A percentile compares a stretch with the other conserved stretches of the same genome.
Evolutionary conservation across 306 rosid genomes (phyloP).

Genomic region (Castanea mollissima): DNA sequence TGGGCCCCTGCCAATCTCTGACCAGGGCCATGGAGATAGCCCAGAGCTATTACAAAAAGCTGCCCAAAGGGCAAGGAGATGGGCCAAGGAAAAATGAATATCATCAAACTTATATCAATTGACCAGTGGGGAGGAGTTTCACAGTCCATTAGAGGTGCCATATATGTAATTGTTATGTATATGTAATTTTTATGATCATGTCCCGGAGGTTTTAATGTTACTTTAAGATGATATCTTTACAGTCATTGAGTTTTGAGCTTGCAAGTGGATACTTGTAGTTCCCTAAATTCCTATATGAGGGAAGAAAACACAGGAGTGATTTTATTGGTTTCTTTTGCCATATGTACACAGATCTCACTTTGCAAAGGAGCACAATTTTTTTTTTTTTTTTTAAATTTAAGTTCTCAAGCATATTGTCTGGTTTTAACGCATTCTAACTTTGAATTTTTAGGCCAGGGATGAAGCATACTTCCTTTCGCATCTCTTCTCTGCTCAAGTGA

Average conservation of each 20-base stretch:
- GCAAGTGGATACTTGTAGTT: not conserved
- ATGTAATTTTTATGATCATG: not conserved
- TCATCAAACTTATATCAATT: too few relatives aligned
- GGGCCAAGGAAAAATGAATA: too few relatives aligned
- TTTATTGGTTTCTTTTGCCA: not conserved
- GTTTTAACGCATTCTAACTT: conserved; percentile 18
- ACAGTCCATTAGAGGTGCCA: not conserved
- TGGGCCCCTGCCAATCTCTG: too few relatives aligned
- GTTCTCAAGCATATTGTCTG: conserved; percentile 3
- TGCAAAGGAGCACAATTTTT: not conserved
- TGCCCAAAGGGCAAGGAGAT: too few relatives aligned
- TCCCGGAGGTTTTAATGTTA: not conserved
- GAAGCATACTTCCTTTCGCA: conserved; percentile 91
- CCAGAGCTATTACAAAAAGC: too few relatives aligned
- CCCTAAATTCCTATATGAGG: too few relatives aligned
- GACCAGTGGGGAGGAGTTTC: too few relatives aligned
- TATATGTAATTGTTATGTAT: not conserved
- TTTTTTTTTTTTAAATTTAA: not conserved
- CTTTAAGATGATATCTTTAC: not conserved
- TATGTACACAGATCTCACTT: not conserved
- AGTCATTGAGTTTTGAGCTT: not conserved
- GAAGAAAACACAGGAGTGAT: too few relatives aligned
- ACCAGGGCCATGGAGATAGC: too few relatives aligned
- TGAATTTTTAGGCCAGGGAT: conserved; percentile 69
- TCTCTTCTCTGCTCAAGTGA: conserved; percentile 75